Evolutionary conservation across 169 alveolate genomes (phyloP).

Genomic region (Eimeria maxima): DNA sequence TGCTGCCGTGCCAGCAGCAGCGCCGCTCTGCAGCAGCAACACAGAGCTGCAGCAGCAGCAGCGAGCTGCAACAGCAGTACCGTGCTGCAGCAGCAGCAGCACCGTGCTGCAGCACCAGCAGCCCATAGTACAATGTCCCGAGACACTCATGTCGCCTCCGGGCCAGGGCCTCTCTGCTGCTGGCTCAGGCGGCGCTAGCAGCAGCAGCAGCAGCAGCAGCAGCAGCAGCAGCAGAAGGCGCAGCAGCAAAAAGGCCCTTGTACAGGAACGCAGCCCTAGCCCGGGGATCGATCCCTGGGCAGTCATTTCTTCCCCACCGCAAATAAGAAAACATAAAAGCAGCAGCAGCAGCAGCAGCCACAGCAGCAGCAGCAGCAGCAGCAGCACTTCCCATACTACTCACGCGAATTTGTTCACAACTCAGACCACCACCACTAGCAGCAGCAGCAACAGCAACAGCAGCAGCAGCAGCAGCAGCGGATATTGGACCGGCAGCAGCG

Average conservation of each 20-base stretch:
- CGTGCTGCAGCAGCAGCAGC: slow-evolving; percentile 55
- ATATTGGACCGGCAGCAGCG: background rate
- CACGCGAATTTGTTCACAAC: background rate
- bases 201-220: slow-evolving; percentile 71
- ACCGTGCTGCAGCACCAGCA: slow-evolving; percentile 39
- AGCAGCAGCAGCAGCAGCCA: background rate
- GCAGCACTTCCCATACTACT: background rate
- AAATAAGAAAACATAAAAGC: background rate
- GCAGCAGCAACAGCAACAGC: slow-evolving; percentile 19
- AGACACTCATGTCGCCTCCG: slow-evolving; percentile 55
- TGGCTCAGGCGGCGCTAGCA: slow-evolving; percentile 38
- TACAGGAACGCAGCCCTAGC: slow-evolving; percentile 23
- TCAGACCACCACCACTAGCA: background rate
- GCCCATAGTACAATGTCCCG: slow-evolving; percentile 28
- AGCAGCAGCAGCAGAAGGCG: slow-evolving; percentile 71
- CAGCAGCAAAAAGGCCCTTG: slow-evolving; percentile 37
- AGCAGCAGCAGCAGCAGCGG: slow-evolving; percentile 30
- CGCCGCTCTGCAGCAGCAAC: background rate
- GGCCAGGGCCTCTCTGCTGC: slow-evolving; percentile 70
- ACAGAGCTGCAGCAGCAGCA: background rate
- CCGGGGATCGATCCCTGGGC: slow-evolving; percentile 70
- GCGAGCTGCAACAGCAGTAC: slow-evolving; percentile 12
- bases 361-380: slow-evolving; percentile 54
- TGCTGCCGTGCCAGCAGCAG: slow-evolving; percentile 26
- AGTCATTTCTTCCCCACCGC: background rate